phyloP scores from a whole-genome alignment of 1,139 yeast genomes.

The Scheffersomyces quercinus region DNA sequence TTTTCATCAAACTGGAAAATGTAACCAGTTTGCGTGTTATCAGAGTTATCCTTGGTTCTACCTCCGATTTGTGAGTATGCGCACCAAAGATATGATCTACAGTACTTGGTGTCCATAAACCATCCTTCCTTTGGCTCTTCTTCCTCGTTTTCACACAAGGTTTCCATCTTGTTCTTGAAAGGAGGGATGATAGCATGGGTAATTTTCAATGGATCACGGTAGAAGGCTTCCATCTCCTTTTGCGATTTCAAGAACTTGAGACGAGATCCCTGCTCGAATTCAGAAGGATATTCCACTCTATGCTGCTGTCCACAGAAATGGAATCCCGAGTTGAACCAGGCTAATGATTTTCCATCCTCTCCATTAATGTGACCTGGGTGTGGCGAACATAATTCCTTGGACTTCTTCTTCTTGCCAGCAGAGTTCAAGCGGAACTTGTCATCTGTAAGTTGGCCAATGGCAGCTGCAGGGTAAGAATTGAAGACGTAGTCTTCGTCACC shows the following conservation, averaged over 20 bases:
- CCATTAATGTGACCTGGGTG: constrained; percentile 46
- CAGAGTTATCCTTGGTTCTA: constrained; percentile 19
- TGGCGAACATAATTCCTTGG: constrained; percentile 40
- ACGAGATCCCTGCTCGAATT: constrained; percentile 18
- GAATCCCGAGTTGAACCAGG: constrained; percentile 39
- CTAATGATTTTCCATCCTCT: constrained; percentile 28
- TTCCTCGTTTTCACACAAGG: constrained; percentile 22
- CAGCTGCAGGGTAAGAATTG: constrained; percentile 29
- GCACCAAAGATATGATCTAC: constrained; percentile 48
- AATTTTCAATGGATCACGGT: constrained; percentile 23
- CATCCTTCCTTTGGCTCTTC: constrained; percentile 35
- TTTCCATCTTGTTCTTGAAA: constrained; percentile 23
- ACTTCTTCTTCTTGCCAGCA: constrained; percentile 8
- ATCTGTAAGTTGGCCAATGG: constrained; percentile 23
- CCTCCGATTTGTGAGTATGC: constrained; percentile 47
- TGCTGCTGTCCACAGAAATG: constrained; percentile 32
- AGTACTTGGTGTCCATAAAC: constrained; percentile 31
- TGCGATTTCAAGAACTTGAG: constrained; percentile 19
- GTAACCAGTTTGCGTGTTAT: constrained; percentile 26
- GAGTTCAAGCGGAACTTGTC: background rate
- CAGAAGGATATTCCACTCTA: constrained; percentile 24
- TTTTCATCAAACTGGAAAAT: constrained; percentile 23
- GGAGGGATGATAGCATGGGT: constrained; percentile 35
- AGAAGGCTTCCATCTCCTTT: constrained; percentile 21
- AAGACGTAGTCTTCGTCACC: constrained; percentile 37